These are phyloP conservation scores for Erysimum cheiri DNA, from an alignment of 441 rosid species.

Conservation along the genomic window DNA sequence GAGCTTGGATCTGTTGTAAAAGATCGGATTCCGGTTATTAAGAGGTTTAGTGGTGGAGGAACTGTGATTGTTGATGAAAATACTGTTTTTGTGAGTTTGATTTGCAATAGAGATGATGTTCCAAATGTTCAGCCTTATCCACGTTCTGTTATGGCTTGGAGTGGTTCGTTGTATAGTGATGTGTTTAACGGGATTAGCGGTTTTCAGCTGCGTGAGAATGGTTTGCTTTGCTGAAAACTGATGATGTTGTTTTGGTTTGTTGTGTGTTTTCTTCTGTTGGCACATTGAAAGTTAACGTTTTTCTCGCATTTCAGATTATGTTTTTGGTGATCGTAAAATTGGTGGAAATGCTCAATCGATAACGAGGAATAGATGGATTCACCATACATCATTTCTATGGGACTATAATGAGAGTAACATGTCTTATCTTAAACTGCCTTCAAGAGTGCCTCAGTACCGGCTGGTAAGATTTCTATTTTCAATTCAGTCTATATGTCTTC, in stretches of 20 bases:
- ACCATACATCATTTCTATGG: conserved; percentile 88
- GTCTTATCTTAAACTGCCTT: conserved; percentile 76
- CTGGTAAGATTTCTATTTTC: conserved; percentile 40
- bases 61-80: conserved; percentile 79
- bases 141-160: conserved; percentile 63
- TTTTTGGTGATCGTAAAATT: conserved; percentile 73
- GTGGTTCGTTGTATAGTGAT: conserved; percentile 25
- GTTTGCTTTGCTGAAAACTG: conserved; percentile 39
- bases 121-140: conserved; percentile 81
- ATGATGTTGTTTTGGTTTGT: neutral
- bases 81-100: conserved; percentile 73
- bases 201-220: conserved; percentile 83
- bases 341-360: conserved; percentile 94
- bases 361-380: conserved; percentile 76
- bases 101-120: conserved; percentile 71
- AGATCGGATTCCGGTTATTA: conserved; percentile 69
- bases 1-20: conserved; percentile 61
- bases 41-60: conserved; percentile 89
- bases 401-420: conserved; percentile 65
- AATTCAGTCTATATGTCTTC: neutral
- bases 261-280: neutral
- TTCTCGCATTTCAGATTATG: conserved; percentile 78
- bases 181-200: conserved; percentile 57
- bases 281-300: neutral
- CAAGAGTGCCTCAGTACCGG: conserved; percentile 67